Evolutionary conservation across 768 basidiomycete species (phyloP), one percentile per base, ranked within the genome.

Genomic region (Phylloporus rhodoxanthus): DNA sequence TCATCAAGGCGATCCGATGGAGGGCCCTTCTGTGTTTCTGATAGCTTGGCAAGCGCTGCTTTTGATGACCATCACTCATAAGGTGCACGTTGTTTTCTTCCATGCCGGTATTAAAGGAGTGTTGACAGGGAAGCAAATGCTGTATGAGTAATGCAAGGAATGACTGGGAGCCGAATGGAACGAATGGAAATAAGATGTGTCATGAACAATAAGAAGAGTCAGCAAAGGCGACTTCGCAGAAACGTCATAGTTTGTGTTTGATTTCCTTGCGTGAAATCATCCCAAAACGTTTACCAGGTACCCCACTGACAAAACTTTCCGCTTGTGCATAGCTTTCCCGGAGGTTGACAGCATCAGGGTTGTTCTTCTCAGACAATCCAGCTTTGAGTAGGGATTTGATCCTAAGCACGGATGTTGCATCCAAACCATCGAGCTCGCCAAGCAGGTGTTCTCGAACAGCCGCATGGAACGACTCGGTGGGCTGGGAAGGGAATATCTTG

Each of bases 321-420:
- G 83, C 84, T 68, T 87, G 85, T 10, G 79, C 82, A 59, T 84
- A 85, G 46, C 80, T 82, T 65, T 87, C 84, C 40, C 84, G 73
- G 13, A 85, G 69, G 56, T 84, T 84, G 10, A 79, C 78, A 3
- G 77, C 78, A 60, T 87, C 81, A 3, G 79, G 76, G 46, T 80
- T 68, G 40, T 83, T 83, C 63, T 77, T 81, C 57, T 85, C 84
- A 33, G 76, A 70, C 53, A 83, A 52, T 14, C 78, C 82, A 7
- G 72, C 69, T 45, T 71, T 74, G 33, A 86, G 73, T 20, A 85
- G 74, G 14, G 64, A 65, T 62, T 80, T 83, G 30, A 79, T 73
- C 4, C 64, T 61, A 11, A 84, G 66, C 5, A 85, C 47, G 8
- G 85, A 78, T 1, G 70, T 64, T 9, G 70, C 76, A 53, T 82